phyloP scores from a whole-genome alignment of 2,329 filamentous ascomycete genomes.

The Neonectria coccinea region DNA sequence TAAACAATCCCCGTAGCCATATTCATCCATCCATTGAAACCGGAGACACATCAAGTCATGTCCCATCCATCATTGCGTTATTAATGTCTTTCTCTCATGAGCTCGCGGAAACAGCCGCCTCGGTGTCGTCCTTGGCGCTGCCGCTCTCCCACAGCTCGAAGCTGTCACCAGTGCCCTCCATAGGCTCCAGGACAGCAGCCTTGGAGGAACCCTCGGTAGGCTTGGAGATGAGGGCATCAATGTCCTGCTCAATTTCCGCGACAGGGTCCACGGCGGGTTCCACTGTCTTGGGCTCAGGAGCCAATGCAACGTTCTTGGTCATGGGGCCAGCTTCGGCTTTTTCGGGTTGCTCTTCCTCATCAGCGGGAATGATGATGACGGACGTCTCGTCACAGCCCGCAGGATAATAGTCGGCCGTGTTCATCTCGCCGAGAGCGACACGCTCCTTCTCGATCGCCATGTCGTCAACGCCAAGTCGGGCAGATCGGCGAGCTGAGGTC shows the following conservation, averaged over 20 bases:
- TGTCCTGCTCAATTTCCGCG: slow-evolving; percentile 39
- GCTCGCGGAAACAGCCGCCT: slow-evolving; percentile 42
- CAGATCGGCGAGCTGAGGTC: slow-evolving; percentile 56
- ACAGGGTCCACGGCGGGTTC: slow-evolving; percentile 42
- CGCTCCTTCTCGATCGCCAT: slow-evolving; percentile 75
- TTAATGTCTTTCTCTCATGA: slow-evolving; percentile 38
- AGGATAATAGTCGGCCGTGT: slow-evolving; percentile 75
- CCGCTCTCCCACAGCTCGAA: slow-evolving; percentile 80
- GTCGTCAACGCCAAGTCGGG: slow-evolving; percentile 55
- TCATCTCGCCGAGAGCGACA: slow-evolving; percentile 74
- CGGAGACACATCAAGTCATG: slow-evolving; percentile 21
- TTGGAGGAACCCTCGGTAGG: slow-evolving; percentile 53
- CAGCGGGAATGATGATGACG: slow-evolving; percentile 71
- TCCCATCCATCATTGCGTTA: slow-evolving; percentile 24
- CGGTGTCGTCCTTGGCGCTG: slow-evolving; percentile 70
- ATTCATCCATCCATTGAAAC: slow-evolving; percentile 12
- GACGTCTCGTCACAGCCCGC: slow-evolving; percentile 73
- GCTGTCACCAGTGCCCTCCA: slow-evolving; percentile 69
- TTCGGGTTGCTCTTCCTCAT: slow-evolving; percentile 60
- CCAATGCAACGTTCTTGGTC: slow-evolving; percentile 31
- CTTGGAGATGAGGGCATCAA: slow-evolving; percentile 54
- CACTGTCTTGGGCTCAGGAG: slow-evolving; percentile 37
- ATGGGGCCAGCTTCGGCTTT: slow-evolving; percentile 25
- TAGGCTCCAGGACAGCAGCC: slow-evolving; percentile 63
- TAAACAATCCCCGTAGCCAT: slow-evolving; percentile 7